Evolutionary conservation across 352 stramenopile genomes (phyloP).

Genomic region (Peronosclerospora sorghi): DNA sequence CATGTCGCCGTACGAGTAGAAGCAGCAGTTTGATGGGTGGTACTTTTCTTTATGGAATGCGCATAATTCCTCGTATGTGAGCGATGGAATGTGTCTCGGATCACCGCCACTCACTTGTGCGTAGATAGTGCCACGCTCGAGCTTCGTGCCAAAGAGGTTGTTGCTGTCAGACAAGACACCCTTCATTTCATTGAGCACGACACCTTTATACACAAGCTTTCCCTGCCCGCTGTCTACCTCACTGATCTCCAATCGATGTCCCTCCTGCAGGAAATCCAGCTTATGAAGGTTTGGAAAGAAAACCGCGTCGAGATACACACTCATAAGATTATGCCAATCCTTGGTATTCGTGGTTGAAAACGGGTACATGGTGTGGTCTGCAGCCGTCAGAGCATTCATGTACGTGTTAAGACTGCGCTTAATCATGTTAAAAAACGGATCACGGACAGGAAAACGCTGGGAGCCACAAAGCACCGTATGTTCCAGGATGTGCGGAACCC

Average conservation of each 20-base stretch:
- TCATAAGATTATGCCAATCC: slow-evolving; percentile 96
- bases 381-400: slow-evolving; percentile 99
- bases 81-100: slow-evolving; percentile 50
- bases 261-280: slow-evolving; percentile 74
- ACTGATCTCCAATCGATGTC: slow-evolving; percentile 56
- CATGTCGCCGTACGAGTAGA: slow-evolving; percentile 86
- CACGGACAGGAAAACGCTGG: slow-evolving; percentile 94
- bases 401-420: slow-evolving; percentile 98
- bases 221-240: slow-evolving; percentile 23
- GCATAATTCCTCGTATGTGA: slow-evolving; percentile 69
- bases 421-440: slow-evolving; percentile 99
- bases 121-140: slow-evolving; percentile 87
- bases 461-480: slow-evolving; percentile 92
- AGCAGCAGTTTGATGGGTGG: slow-evolving; percentile 82
- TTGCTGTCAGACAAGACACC: slow-evolving; percentile 93
- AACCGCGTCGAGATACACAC: slow-evolving; percentile 95
- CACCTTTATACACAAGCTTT: slow-evolving; percentile 76
- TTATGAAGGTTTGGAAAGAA: slow-evolving; percentile 89
- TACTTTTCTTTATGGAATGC: slow-evolving; percentile 80
- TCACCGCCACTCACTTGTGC: slow-evolving; percentile 74
- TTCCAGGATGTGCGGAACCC: slow-evolving; percentile 97
- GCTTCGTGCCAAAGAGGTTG: slow-evolving; percentile 83
- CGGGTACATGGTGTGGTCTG: slow-evolving; percentile 98
- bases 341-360: slow-evolving; percentile 94
- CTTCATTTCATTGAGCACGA: slow-evolving; percentile 99